A percentile compares a stretch with the other conserved stretches of the same genome.
Conservation (phyloP, 148 eudicot species). For the Mesembryanthemum crystallinum region DNA sequence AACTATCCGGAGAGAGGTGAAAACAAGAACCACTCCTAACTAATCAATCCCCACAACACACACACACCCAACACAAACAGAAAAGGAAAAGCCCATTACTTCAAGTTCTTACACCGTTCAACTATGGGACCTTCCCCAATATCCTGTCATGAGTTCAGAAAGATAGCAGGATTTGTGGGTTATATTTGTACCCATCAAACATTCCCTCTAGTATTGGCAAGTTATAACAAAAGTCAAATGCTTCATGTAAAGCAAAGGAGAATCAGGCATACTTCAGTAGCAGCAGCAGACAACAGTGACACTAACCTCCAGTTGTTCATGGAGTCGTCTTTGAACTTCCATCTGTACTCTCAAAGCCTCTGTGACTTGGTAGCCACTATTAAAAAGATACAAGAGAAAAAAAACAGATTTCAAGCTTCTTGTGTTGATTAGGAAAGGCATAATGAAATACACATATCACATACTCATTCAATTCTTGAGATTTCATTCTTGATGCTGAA, state of each 20-base stretch:
- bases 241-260: not conserved
- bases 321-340: constrained; percentile 77
- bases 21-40: too few species aligned
- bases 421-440: constrained; percentile 1
- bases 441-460: constrained; percentile 14
- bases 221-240: not conserved
- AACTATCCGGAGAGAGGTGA: too few species aligned
- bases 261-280: not conserved
- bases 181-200: not conserved
- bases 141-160: not conserved
- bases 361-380: constrained; percentile 71
- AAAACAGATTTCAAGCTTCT: constrained; percentile 1
- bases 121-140: not conserved
- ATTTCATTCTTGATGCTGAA: constrained; percentile 47
- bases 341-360: constrained; percentile 79
- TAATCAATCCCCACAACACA: too few species aligned
- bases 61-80: too few species aligned
- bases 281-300: not conserved
- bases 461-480: constrained; percentile 72
- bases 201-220: too few species aligned
- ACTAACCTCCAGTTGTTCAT: constrained; percentile 78
- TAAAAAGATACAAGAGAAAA: constrained; percentile 16
- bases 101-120: too few species aligned
- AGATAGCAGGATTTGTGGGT: not conserved
- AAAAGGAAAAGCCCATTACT: too few species aligned